phyloP scores from a whole-genome alignment of 768 basidiomycete species.

The Tremella mesenterica region DNA sequence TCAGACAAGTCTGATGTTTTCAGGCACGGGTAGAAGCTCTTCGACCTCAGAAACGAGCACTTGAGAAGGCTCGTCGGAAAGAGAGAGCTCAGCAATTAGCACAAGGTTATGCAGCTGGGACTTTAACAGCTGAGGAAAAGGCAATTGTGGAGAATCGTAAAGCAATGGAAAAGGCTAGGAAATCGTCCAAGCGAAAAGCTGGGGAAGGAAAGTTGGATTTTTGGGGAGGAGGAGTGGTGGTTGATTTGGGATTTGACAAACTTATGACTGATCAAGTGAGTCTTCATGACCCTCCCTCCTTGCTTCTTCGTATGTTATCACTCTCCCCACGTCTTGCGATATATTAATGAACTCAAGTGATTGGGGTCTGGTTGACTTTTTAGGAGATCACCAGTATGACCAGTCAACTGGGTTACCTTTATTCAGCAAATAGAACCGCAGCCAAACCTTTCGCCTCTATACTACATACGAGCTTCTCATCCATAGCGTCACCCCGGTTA shows the following conservation, averaged over 20 bases:
- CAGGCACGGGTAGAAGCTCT: constrained; percentile 21
- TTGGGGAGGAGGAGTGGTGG: constrained; percentile 40
- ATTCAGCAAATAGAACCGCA: constrained; percentile 74
- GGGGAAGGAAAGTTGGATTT: constrained; percentile 37
- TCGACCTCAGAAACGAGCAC: constrained; percentile 18
- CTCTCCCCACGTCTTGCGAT: neutral
- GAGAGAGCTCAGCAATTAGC: constrained; percentile 9
- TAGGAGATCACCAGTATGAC: constrained; percentile 86
- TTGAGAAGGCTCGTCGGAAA: constrained; percentile 17
- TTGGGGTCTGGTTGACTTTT: neutral
- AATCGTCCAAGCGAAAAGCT: constrained; percentile 34
- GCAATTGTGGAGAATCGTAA: constrained; percentile 47
- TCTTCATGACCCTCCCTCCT: neutral
- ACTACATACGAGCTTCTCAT: constrained; percentile 63
- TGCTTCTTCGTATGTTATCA: neutral
- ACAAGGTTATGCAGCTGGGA: constrained; percentile 17
- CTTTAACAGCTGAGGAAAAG: constrained; percentile 30
- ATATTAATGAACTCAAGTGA: neutral
- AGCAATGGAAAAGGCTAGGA: constrained; percentile 45
- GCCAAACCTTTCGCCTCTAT: constrained; percentile 61
- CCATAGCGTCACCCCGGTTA: constrained; percentile 15
- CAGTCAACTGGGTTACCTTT: constrained; percentile 83
- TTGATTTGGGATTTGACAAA: constrained; percentile 89
- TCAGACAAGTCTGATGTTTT: neutral
- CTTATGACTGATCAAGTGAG: constrained; percentile 86